Conservation (phyloP, 805 yeast species). For the Zygotorulaspora sp. region DNA sequence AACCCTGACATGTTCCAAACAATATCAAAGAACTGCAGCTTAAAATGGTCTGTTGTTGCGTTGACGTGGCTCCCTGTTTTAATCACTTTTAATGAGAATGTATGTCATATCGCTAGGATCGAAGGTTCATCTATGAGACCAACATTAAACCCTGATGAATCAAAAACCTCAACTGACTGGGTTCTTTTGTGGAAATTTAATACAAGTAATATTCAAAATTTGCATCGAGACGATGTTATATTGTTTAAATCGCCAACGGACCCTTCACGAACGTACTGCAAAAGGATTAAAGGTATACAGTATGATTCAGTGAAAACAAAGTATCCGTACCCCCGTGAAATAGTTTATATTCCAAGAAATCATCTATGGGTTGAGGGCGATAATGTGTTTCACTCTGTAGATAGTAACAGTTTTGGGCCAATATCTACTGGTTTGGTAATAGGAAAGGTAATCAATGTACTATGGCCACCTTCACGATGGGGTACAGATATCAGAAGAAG, state of each 20-base stretch:
- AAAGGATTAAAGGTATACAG: conserved; percentile 70
- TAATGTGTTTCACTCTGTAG: conserved; percentile 70
- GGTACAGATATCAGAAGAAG: conserved; percentile 35
- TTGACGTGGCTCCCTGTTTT: conserved; percentile 78
- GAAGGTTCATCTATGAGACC: conserved; percentile 89
- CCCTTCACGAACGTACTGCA: conserved; percentile 70
- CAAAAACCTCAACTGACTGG: conserved; percentile 47
- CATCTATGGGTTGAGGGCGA: conserved; percentile 97
- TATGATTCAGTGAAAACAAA: conserved; percentile 66
- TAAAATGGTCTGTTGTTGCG: conserved; percentile 33
- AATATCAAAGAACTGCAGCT: conserved; percentile 3
- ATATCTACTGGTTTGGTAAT: conserved; percentile 72
- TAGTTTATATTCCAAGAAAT: conserved; percentile 62
- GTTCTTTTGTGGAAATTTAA: conserved; percentile 67
- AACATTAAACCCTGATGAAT: conserved; percentile 66
- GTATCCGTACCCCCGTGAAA: conserved; percentile 56
- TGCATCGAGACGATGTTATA: conserved; percentile 65
- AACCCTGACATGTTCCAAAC: background rate
- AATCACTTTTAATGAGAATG: conserved; percentile 62
- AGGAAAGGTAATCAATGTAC: conserved; percentile 64
- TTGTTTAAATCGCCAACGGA: conserved; percentile 76
- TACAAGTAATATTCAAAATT: conserved; percentile 42
- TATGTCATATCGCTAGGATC: conserved; percentile 66
- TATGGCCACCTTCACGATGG: conserved; percentile 65
- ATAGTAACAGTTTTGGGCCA: conserved; percentile 86